Evolutionary conservation across 2,329 filamentous ascomycete species (phyloP), one percentile per base, ranked within the genome.

Genomic region (Myriangium duriaei): DNA sequence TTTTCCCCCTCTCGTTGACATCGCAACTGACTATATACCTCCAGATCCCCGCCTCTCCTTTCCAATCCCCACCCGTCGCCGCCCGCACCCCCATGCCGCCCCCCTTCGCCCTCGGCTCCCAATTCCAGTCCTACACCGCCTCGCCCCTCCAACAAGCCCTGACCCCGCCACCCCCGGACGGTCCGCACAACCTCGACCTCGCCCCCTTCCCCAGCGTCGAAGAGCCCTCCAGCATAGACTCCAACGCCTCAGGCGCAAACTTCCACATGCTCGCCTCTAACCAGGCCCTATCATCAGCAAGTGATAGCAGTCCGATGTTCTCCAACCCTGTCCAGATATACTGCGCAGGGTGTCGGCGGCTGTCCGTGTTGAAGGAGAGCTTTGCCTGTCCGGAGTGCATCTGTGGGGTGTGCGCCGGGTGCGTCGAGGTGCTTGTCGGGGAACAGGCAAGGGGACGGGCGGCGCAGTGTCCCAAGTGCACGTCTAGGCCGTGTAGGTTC

Each of bases 311-410:
- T 5, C 81, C 85, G 5, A 47, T 57, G 41, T 58, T 55, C 43
- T 49, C 47, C 11, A 45, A 46, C 35, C 49, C 57, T 19, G 80
- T 88, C 3, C 83, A 93, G 55, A 93, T 96, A 30, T 94, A 93
- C 56, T 96, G 88, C 57, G 83, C 87, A 13, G 82, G 81, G 33
- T 96, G 88, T 54, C 77, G 83, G 46, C 75, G 79, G 26, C 68
- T 86, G 12, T 87, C 80, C 36, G 65, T 79, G 9, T 65, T 96
- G 16, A 79, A 77, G 51, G 81, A 88, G 51, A 91, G 84, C 21
- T 95, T 86, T 54, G 88, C 88, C 14, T 96, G 88, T 58, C 94
- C 87, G 1, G 87, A 95, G 59, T 96, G 91, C 58, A 93, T 96
- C 46, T 93, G 85, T 56, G 88, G 87, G 11, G 72, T 96, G 34